Evolutionary conservation across 805 yeast species (phyloP), one percentile per base, ranked within the genome.

Genomic region (Yamadazyma sp.): DNA sequence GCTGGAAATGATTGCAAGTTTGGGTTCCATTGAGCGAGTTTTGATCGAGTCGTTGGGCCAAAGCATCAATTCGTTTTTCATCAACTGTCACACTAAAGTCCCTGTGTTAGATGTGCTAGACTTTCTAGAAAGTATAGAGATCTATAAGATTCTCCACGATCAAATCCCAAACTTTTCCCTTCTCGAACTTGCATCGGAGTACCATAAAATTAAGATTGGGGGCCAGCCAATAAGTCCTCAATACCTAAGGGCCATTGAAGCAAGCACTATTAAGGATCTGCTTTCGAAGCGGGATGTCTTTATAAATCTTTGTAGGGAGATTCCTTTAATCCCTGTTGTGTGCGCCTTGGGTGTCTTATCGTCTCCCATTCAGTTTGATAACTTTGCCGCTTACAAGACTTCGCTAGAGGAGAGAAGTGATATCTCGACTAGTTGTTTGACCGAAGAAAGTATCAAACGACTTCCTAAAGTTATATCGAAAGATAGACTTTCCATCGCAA

Each of bases 271-370:
- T n/a, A 45, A 43, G n/a, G 56, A 55, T 30, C 40, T 45, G 1
- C 37, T 44, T 0, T 40, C 47, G 20, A 45, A 54, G 16, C 51
- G 52, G 12, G 35, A 38, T 2, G 55, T 59, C 6, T 59, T 49
- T 35, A 32, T 38, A 17, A 32, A 29, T 7, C 41, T 58, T 16
- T 54, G 62, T 29, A 42, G 45, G 17, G 46, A 46, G 18, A 45
- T 59, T 14, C 67, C 68, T 0, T 30, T 58, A 2, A 32, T 64
- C 3, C 35, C 60, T 4, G 29, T 54, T 17, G 47, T 55, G 7
- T 64, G 68, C 49, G 65, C 65, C 7, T 41, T 63, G 28, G 70
- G 70, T 7, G 49, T 53, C 2, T 33, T 62, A 8, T 38, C 63
- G 4, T 55, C 67, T 2, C 55, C 62, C 2, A 48, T 62, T 5